Percentiles rank a stretch among this genome's conserved stretches.
Evolutionary conservation across 2,329 filamentous ascomycete genomes (phyloP).

Genomic region (Coniochaeta sp.): DNA sequence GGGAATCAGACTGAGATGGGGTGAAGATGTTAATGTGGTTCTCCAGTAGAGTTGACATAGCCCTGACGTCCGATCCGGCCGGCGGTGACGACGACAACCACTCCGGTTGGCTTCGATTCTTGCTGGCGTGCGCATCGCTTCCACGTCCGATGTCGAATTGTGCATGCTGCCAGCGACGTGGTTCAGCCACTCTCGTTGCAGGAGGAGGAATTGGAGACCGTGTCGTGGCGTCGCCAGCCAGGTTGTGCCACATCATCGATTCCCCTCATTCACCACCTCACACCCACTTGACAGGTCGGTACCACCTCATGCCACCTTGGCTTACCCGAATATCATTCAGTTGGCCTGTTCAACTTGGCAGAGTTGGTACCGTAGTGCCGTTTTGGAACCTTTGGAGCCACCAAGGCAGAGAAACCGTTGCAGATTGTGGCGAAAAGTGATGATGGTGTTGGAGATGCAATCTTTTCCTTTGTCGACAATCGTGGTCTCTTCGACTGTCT

Average conservation of each 20-base stretch:
- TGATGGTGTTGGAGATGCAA: neutral
- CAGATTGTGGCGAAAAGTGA: neutral
- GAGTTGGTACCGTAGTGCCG: slow-evolving; percentile 1
- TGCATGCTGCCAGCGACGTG: no score
- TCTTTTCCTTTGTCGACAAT: neutral
- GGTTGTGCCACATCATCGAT: slow-evolving; percentile 1
- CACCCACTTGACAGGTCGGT: neutral
- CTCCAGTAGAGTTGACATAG: no score
- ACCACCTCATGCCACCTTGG: neutral
- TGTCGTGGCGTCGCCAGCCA: slow-evolving; percentile 1
- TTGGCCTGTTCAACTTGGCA: neutral
- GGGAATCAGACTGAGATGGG: no score
- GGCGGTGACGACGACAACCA: no score
- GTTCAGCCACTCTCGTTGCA: neutral
- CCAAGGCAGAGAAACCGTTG: no score
- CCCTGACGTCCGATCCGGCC: no score
- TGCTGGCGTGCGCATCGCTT: no score
- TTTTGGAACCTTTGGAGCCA: neutral
- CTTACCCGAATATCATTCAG: neutral
- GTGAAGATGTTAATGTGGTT: no score
- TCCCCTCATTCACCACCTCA: no score
- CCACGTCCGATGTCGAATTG: no score
- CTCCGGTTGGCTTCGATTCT: no score
- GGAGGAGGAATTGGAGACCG: neutral
- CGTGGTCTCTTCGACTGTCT: no score